Conservation (phyloP, 768 basidiomycete genomes). For the Tricholoma sp. region DNA sequence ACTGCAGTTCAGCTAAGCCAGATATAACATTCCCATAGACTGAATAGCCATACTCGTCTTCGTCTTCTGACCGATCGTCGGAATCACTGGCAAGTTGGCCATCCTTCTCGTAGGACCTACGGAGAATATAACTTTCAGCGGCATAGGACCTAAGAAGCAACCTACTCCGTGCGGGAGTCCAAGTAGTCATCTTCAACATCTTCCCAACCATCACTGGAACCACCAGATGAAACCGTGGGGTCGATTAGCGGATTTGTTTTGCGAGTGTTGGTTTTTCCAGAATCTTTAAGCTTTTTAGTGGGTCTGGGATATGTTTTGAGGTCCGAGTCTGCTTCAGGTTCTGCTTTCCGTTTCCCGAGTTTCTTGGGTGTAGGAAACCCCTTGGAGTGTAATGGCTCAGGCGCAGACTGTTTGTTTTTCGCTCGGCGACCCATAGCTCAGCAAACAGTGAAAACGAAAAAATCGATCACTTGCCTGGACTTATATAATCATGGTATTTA, state of each 20-base stretch:
- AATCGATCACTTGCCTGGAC: constrained; percentile 9
- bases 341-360: constrained; percentile 72
- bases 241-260: constrained; percentile 16
- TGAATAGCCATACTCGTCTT: constrained; percentile 34
- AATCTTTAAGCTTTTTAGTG: constrained; percentile 43
- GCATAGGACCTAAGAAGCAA: background rate
- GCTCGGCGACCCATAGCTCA: constrained; percentile 74
- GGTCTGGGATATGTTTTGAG: constrained; percentile 31
- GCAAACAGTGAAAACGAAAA: constrained; percentile 11
- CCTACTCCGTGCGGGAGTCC: constrained; percentile 37
- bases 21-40: background rate
- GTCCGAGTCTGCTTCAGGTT: constrained; percentile 26
- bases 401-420: constrained; percentile 78
- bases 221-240: constrained; percentile 17
- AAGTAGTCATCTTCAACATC: constrained; percentile 50
- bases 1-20: constrained; percentile 22
- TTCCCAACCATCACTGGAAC: constrained; percentile 56
- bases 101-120: constrained; percentile 43
- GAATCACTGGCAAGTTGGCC: constrained; percentile 40
- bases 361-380: constrained; percentile 44
- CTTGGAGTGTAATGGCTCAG: constrained; percentile 48
- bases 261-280: constrained; percentile 18
- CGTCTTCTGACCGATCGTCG: constrained; percentile 41
- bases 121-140: constrained; percentile 4
- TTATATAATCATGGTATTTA: background rate